Evolutionary conservation across 345 rosid genomes (phyloP), one percentile per base, ranked within the genome.

Genomic region (Eucalyptus regnans): DNA sequence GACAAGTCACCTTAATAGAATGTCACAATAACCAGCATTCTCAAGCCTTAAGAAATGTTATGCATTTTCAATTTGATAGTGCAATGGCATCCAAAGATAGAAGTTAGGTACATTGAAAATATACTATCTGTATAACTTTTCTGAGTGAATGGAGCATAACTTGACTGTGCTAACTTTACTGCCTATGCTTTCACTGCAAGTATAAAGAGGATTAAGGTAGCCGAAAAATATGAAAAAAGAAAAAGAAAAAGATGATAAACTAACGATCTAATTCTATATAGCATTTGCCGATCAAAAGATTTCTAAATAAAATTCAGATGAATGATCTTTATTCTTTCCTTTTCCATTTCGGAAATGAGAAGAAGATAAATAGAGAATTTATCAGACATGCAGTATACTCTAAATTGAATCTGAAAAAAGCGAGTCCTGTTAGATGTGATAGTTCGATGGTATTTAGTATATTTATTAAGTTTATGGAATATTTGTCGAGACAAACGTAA

Each of bases 211-310:
- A 11, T 60, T 60, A 60, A 60, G 16, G 66, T 11, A 27, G 66
- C 66, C 31, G 0, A 60, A 60, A 58, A 60, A 52, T 52, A 23
- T 52, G 56, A 18, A 51, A 60, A 0, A 58, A 58, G 4, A 1
- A 0, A 0, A 25, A 23, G 0, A 60, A 12, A 2, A 12, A 60
- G 29, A 60, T 23, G n/a, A 60, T 60, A 60, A 60, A 60, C 14
- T 25, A 25, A 60, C 14, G 4, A 60, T 60, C n/a, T 5, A 60
- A 60, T 60, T 60, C 12, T 11, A 60, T 10, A 60, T 23, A 60
- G 12, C 14, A 60, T 23, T 60, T 60, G 15, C 29, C n/a, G 2
- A 60, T 60, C 12, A 60, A 60, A 60, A 60, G 12, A 60, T 23
- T 60, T 25, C n/a, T 60, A 60, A 12, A 60, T 12, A 25, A 60